Evolutionary conservation across 768 basidiomycete species (phyloP).

Genomic region (Boletales sp.): DNA sequence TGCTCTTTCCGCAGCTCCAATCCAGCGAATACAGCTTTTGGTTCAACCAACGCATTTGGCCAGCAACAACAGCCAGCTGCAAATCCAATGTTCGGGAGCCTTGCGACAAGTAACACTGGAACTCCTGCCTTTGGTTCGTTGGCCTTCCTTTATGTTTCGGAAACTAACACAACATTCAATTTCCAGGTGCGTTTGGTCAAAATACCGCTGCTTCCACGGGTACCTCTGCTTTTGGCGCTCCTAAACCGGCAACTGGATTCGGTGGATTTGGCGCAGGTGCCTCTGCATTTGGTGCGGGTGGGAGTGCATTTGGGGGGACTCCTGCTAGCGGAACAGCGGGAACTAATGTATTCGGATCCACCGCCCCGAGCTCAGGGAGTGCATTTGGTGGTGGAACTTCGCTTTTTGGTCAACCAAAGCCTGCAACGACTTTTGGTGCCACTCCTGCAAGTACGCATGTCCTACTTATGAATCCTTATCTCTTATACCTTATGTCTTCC

Average conservation of each 20-base stretch:
- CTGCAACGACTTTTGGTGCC: slow-evolving; percentile 43
- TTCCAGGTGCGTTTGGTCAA: slow-evolving; percentile 38
- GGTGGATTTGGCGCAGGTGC: slow-evolving; percentile 69
- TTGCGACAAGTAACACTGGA: slow-evolving; percentile 36
- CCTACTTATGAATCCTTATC: background rate
- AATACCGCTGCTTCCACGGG: slow-evolving; percentile 36
- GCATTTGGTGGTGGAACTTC: slow-evolving; percentile 46
- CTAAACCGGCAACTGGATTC: slow-evolving; percentile 73
- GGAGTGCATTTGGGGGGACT: slow-evolving; percentile 39
- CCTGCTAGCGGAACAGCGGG: slow-evolving; percentile 30
- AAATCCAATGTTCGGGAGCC: slow-evolving; percentile 80
- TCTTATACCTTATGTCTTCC: slow-evolving; percentile 16
- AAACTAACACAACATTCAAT: slow-evolving; percentile 6
- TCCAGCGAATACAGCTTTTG: slow-evolving; percentile 45
- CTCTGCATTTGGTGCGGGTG: slow-evolving; percentile 46
- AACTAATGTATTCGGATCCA: slow-evolving; percentile 34
- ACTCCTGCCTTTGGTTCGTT: slow-evolving; percentile 36
- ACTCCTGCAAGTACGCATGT: slow-evolving; percentile 31
- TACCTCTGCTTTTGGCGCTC: slow-evolving; percentile 53
- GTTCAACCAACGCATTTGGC: slow-evolving; percentile 54
- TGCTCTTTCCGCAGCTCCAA: slow-evolving; percentile 23
- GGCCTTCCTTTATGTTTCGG: slow-evolving; percentile 2
- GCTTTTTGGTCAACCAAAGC: slow-evolving; percentile 56
- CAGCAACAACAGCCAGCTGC: slow-evolving; percentile 65
- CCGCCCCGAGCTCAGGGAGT: slow-evolving; percentile 25